Base-by-base conservation (phyloP, 768 basidiomycete species). In the Pleurotus cornucopiae region DNA sequence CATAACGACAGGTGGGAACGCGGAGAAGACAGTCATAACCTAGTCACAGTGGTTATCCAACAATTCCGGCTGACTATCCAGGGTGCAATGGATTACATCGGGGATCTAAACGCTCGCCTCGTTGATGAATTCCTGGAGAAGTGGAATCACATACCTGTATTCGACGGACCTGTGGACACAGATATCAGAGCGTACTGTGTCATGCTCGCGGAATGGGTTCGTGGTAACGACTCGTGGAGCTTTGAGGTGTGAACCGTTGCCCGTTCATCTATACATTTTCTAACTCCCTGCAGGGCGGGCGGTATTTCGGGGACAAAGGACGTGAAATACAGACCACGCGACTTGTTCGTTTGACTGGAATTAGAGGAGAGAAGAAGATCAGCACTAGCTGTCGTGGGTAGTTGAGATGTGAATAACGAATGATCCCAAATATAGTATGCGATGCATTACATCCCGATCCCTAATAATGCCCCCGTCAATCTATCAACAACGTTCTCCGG, bases 401-500 rank as follows among this genome's bases (percentile, higher is more conserved):
- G 20, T 20, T 20, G 20, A 20, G 20, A 20, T 20, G 20, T 20
- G 20, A 20, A 20, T 20, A 20, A 20, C 20, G 20, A 20, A 20
- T 20, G 20, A 20, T 20, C 20, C 20, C 20, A 20, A 20, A 20
- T 20, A 20, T 20, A 20, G 20, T 20, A 20, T 20, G 20, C 20
- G 20, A 20, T 20, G 20, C 20, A 20, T 20, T 20, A 71, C 66
- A 70, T 73, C 49, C 72, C 69, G 55, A 88, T 64, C 7, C 78
- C 84, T 74, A 89, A 77, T 54, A 92, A 67, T 38, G 82, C 84
- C 46, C 75, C 77, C 55, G 78, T 79, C 57, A 94, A 69, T 57
- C 91, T 77, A 64, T 87, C 84, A 25, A 83, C 90, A 13, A 85
- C 88, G 59, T 84, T 86, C 49, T 91, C 86, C 1, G 92, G 92